phyloP scores from a whole-genome alignment of 164 flowering plant genomes.

The Sextonia rubra region DNA sequence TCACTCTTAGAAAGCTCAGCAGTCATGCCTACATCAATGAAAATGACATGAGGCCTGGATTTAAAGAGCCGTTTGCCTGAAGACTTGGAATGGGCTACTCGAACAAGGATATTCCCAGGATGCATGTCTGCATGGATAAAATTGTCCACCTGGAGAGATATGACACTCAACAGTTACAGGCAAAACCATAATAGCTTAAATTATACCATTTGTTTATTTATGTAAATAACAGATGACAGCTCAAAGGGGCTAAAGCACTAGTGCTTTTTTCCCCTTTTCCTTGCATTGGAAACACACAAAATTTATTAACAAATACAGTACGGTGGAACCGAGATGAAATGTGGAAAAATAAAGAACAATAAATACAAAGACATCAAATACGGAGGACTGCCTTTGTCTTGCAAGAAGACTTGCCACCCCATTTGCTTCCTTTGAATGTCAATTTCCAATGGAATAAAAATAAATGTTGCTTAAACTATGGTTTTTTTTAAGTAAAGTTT shows the following conservation, averaged over 20 bases:
- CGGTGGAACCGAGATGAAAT: no score
- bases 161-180: background rate
- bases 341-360: background rate
- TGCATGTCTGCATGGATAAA: slow-evolving; percentile 90
- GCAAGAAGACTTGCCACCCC: no score
- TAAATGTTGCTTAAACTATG: no score
- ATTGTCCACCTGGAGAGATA: slow-evolving; percentile 64
- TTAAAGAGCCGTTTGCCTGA: slow-evolving; percentile 39
- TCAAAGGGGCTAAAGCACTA: background rate
- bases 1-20: slow-evolving; percentile 71
- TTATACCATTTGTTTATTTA: background rate
- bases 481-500: no score
- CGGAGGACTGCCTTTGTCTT: no score
- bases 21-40: slow-evolving; percentile 85
- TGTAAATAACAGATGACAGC: background rate
- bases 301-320: no score
- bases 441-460: no score
- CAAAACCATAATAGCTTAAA: background rate
- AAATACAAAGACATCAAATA: no score
- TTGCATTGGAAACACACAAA: background rate
- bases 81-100: slow-evolving; percentile 31
- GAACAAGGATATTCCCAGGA: slow-evolving; percentile 83
- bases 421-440: no score
- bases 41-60: slow-evolving; percentile 62
- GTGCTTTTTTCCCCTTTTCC: background rate